Conservation (phyloP, 768 basidiomycete genomes). For the Pulveroboletus ravenelii region DNA sequence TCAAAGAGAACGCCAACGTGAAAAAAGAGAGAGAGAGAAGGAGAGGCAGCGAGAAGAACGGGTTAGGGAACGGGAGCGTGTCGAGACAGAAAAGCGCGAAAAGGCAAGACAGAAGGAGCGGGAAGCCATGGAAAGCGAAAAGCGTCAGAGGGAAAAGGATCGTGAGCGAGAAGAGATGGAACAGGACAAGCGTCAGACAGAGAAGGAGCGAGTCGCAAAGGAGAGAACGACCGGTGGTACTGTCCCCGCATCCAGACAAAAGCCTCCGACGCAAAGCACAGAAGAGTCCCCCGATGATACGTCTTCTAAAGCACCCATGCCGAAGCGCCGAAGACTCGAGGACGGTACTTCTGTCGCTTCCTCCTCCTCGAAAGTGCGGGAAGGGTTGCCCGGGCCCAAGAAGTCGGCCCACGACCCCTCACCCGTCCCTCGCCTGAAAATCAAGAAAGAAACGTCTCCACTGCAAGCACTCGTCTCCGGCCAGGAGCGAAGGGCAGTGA, state of each 20-base stretch:
- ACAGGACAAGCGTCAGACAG: slow-evolving; percentile 19
- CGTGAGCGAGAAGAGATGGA: slow-evolving; percentile 22
- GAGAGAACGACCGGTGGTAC: slow-evolving; percentile 15
- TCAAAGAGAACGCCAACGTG: slow-evolving; percentile 24
- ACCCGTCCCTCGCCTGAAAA: slow-evolving; percentile 27
- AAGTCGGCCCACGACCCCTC: slow-evolving; percentile 33
- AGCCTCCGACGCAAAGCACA: slow-evolving; percentile 29
- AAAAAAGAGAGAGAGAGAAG: slow-evolving; percentile 18
- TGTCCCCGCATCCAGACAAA: slow-evolving; percentile 36
- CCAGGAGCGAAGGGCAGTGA: slow-evolving; percentile 10
- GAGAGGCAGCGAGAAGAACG: slow-evolving; percentile 23
- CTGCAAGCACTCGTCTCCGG: slow-evolving; percentile 10
- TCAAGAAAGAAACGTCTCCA: slow-evolving; percentile 36
- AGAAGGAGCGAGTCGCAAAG: slow-evolving; percentile 22
- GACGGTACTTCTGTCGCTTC: slow-evolving; percentile 20
- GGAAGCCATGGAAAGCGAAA: slow-evolving; percentile 23
- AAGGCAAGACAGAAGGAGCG: slow-evolving; percentile 18
- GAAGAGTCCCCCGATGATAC: slow-evolving; percentile 29
- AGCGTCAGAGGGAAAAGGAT: slow-evolving; percentile 22
- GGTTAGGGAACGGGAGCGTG: slow-evolving; percentile 12
- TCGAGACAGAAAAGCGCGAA: slow-evolving; percentile 20
- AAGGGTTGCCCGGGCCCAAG: slow-evolving; percentile 29
- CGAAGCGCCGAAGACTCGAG: slow-evolving; percentile 45
- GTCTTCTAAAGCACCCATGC: slow-evolving; percentile 8
- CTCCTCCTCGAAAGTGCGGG: slow-evolving; percentile 18